Conservation (phyloP, 345 rosid species). For the Clausena lansium region DNA sequence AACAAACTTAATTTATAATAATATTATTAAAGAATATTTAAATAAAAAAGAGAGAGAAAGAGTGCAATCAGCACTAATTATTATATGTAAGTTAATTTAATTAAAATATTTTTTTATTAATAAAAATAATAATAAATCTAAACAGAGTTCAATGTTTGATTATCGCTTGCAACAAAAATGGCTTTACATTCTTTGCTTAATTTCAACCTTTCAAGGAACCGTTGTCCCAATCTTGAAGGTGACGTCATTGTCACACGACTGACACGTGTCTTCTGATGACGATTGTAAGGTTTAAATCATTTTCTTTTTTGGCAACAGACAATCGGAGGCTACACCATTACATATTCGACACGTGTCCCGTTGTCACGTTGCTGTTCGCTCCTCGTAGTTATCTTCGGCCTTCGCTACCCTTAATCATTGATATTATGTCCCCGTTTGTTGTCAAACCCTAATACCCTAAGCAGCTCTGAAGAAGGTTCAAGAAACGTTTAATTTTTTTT, state of each 20-base stretch:
- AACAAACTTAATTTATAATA: too few species aligned
- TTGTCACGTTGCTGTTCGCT: neutral
- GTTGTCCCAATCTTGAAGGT: neutral
- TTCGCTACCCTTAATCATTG: neutral
- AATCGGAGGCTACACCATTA: neutral
- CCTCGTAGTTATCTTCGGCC: neutral
- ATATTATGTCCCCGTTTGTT: neutral
- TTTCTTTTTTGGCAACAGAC: neutral
- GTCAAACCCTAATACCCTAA: neutral
- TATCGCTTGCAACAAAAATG: neutral
- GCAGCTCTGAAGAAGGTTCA: too few species aligned
- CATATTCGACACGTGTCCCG: neutral
- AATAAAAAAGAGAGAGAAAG: too few species aligned
- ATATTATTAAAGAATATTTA: too few species aligned
- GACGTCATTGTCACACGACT: neutral
- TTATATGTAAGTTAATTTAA: too few species aligned
- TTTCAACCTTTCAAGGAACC: too few species aligned
- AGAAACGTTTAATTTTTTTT: too few species aligned
- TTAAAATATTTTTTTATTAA: too few species aligned
- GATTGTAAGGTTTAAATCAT: neutral
- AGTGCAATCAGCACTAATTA: too few species aligned
- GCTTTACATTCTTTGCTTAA: neutral
- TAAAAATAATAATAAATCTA: too few species aligned
- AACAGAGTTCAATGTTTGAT: too few species aligned
- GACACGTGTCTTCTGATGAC: neutral